Evolutionary conservation across 2,329 filamentous ascomycete genomes (phyloP).

Genomic region (Exophiala lecanii-corni): DNA sequence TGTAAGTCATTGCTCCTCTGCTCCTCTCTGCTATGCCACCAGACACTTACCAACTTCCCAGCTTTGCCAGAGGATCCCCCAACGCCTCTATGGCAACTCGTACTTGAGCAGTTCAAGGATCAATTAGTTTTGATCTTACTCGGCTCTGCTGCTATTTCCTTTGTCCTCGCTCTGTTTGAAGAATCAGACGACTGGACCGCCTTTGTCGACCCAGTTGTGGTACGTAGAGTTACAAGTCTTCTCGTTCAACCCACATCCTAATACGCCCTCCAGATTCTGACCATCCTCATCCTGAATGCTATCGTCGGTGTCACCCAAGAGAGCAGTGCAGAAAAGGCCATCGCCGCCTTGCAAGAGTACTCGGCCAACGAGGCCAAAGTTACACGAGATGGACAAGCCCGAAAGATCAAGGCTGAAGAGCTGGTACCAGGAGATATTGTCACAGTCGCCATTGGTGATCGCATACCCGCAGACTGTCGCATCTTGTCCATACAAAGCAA

Average conservation of each 20-base stretch:
- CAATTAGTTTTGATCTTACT: constrained; percentile 94
- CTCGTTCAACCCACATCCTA: not conserved
- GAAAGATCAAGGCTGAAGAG: constrained; percentile 90
- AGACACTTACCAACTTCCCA: constrained; percentile 34
- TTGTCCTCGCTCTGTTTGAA: constrained; percentile 88
- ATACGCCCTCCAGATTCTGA: constrained; percentile 70
- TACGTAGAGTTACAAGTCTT: constrained; percentile 48
- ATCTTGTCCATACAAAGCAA: constrained; percentile 90
- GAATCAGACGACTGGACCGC: constrained; percentile 92
- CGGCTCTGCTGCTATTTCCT: constrained; percentile 87
- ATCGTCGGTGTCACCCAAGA: constrained; percentile 98
- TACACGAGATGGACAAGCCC: constrained; percentile 73
- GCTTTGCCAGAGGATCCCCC: constrained; percentile 84
- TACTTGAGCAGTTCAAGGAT: constrained; percentile 98
- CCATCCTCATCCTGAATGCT: constrained; percentile 92
- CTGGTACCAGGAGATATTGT: constrained; percentile 92
- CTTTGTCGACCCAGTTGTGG: constrained; percentile 92
- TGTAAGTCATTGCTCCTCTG: constrained; percentile 36
- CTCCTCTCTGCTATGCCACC: no score
- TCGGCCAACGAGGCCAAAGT: constrained; percentile 97
- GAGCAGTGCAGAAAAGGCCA: constrained; percentile 96
- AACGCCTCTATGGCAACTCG: constrained; percentile 91
- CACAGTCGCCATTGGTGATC: constrained; percentile 81
- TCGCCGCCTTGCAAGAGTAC: constrained; percentile 96
- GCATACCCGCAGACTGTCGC: constrained; percentile 91